Percentiles rank a stretch among this genome's conserved stretches.
Evolutionary conservation across 768 basidiomycete genomes (phyloP).

Genomic region (Xerocomellus chrysenteron): DNA sequence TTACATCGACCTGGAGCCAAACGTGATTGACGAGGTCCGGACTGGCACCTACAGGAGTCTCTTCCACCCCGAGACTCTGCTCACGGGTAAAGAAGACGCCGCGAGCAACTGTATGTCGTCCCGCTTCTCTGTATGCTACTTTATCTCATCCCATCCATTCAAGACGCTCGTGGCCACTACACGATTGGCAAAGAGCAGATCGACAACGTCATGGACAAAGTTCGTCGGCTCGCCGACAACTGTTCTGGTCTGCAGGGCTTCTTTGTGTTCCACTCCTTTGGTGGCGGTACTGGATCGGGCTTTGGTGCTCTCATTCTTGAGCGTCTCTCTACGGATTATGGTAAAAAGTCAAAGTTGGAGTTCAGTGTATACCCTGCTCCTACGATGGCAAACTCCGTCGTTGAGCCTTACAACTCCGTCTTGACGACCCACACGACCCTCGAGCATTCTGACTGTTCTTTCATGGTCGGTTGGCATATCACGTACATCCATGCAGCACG

Average conservation of each 20-base stretch:
- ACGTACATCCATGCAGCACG: background rate
- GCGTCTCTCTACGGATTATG: slow-evolving; percentile 93
- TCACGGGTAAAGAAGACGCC: slow-evolving; percentile 99
- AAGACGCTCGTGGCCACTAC: slow-evolving; percentile 97
- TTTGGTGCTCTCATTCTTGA: slow-evolving; percentile 97
- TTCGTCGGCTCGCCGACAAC: slow-evolving; percentile 93
- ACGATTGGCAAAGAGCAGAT: slow-evolving; percentile 98
- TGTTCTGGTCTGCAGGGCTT: slow-evolving; percentile 97
- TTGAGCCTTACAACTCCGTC: slow-evolving; percentile 97
- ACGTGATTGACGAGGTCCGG: slow-evolving; percentile 96
- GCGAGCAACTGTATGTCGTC: slow-evolving; percentile 89
- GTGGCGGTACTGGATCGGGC: slow-evolving; percentile 97
- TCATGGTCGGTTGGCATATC: slow-evolving; percentile 67
- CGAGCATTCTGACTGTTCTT: slow-evolving; percentile 98
- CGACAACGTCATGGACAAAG: slow-evolving; percentile 93
- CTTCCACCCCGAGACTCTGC: slow-evolving; percentile 98
- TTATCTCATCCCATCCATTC: slow-evolving; percentile 3
- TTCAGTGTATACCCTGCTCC: slow-evolving; percentile 97
- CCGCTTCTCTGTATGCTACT: background rate
- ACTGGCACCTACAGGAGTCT: slow-evolving; percentile 94
- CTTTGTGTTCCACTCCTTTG: slow-evolving; percentile 99
- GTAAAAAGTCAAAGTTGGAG: slow-evolving; percentile 98
- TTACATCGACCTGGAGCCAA: slow-evolving; percentile 96
- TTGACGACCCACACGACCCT: slow-evolving; percentile 97
- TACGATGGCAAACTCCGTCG: slow-evolving; percentile 89